Conservation (phyloP, 2,329 filamentous ascomycete genomes). For the Venturia nashicola region DNA sequence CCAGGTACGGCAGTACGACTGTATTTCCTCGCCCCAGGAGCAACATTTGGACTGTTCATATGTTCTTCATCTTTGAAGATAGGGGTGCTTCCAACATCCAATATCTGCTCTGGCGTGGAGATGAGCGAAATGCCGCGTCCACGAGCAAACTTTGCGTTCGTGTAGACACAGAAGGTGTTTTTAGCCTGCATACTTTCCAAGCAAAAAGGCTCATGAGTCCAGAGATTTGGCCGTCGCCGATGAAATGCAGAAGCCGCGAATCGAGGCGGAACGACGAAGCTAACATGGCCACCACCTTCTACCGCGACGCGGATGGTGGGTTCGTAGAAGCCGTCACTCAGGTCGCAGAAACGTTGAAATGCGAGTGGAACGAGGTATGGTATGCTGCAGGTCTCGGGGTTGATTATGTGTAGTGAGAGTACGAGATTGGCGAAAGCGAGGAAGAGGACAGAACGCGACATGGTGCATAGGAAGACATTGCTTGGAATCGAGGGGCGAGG, state of each 20-base stretch:
- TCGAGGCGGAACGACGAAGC: not conserved
- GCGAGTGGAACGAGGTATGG: not conserved
- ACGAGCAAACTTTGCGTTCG: constrained; percentile 7
- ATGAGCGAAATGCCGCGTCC: constrained; percentile 8
- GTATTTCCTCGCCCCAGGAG: not conserved
- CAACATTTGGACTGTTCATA: not conserved
- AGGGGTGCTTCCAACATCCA: not conserved
- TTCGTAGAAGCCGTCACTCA: not conserved
- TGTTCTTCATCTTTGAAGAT: constrained; percentile 2
- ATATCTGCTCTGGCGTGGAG: not conserved
- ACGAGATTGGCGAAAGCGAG: not conserved
- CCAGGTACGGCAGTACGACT: not conserved
- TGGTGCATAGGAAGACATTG: not conserved
- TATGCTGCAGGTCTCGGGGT: not conserved
- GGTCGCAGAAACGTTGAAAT: constrained; percentile 1
- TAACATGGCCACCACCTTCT: not conserved
- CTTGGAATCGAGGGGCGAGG: not conserved
- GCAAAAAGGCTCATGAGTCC: constrained; percentile 9
- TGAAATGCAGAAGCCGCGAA: not conserved
- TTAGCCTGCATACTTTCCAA: constrained; percentile 3
- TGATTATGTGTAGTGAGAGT: not conserved
- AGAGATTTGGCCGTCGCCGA: not conserved
- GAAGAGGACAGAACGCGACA: not conserved
- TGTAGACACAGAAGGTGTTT: constrained; percentile 9
- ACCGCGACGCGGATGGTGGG: not conserved